These are phyloP conservation scores for Talaromyces borbonicus DNA, from an alignment of 495 filamentous ascomycete species.

Conservation along the genomic window DNA sequence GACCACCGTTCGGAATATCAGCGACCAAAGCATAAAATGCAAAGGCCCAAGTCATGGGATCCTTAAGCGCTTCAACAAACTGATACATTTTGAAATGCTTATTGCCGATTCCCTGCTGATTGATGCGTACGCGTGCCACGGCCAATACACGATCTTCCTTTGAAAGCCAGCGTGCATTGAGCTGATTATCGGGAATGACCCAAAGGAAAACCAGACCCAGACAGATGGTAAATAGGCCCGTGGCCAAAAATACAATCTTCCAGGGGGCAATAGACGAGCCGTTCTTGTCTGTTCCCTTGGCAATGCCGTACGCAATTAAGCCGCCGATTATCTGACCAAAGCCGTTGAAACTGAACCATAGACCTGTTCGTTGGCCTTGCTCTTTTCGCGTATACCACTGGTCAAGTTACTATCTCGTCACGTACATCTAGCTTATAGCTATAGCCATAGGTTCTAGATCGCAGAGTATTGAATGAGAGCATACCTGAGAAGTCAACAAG, in stretches of 20 bases:
- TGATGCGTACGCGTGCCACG: constrained; percentile 50
- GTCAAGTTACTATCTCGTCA: neutral
- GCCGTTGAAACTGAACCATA: constrained; percentile 58
- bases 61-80: constrained; percentile 45
- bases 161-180: constrained; percentile 57
- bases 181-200: constrained; percentile 58
- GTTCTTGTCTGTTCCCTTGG: constrained; percentile 41
- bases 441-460: too few relatives aligned
- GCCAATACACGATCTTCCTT: constrained; percentile 50
- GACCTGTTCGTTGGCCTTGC: constrained; percentile 45
- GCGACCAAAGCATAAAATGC: constrained; percentile 50
- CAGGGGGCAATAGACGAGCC: constrained; percentile 48
- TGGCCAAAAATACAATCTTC: constrained; percentile 61
- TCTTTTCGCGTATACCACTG: constrained; percentile 55
- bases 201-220: constrained; percentile 52
- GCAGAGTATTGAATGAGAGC: too few relatives aligned
- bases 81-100: constrained; percentile 59
- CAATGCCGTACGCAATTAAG: constrained; percentile 54
- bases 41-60: constrained; percentile 58
- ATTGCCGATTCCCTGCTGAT: constrained; percentile 61
- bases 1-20: constrained; percentile 58
- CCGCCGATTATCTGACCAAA: constrained; percentile 54
- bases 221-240: constrained; percentile 48
- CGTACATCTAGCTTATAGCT: neutral
- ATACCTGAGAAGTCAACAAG: constrained; percentile 46